phyloP scores from a whole-genome alignment of 306 rosid species.

The Gynostemma pentaphyllum region DNA sequence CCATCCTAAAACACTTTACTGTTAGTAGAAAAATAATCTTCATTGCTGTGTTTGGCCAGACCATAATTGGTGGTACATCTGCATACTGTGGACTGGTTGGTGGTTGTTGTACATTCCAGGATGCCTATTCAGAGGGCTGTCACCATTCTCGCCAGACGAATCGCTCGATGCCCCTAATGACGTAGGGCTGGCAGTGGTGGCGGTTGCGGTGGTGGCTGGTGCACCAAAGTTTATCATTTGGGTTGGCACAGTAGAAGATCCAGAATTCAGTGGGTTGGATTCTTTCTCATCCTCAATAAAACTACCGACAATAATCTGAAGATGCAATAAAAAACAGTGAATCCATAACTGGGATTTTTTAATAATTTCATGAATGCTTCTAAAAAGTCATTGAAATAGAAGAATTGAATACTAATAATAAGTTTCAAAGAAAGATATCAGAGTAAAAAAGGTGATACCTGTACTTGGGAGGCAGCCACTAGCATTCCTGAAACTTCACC shows the following conservation, averaged over 20 bases:
- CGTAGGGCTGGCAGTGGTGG: constrained; percentile 40
- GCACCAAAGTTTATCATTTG: constrained; percentile 51
- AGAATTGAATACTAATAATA: neutral
- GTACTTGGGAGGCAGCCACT: constrained; percentile 53
- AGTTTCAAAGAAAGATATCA: neutral
- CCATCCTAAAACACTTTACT: constrained; percentile 19
- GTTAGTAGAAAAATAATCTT: constrained; percentile 19
- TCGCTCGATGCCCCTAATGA: constrained; percentile 58
- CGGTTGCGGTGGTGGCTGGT: constrained; percentile 29
- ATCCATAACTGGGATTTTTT: neutral
- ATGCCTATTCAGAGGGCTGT: constrained; percentile 36
- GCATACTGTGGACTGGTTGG: constrained; percentile 41
- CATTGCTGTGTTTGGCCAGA: constrained; percentile 55
- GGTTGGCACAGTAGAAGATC: constrained; percentile 30
- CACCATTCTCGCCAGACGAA: constrained; percentile 57
- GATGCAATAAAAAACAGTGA: neutral
- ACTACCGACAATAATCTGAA: constrained; percentile 65
- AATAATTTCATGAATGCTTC: neutral
- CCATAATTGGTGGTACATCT: constrained; percentile 52
- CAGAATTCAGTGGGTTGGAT: constrained; percentile 34
- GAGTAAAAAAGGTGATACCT: constrained; percentile 32
- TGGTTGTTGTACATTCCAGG: constrained; percentile 33
- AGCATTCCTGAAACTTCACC: constrained; percentile 69
- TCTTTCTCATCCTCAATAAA: constrained; percentile 48
- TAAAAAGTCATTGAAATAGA: neutral